phyloP scores from a whole-genome alignment of 2,329 filamentous ascomycete species.

The Colletotrichum theobromicola region DNA sequence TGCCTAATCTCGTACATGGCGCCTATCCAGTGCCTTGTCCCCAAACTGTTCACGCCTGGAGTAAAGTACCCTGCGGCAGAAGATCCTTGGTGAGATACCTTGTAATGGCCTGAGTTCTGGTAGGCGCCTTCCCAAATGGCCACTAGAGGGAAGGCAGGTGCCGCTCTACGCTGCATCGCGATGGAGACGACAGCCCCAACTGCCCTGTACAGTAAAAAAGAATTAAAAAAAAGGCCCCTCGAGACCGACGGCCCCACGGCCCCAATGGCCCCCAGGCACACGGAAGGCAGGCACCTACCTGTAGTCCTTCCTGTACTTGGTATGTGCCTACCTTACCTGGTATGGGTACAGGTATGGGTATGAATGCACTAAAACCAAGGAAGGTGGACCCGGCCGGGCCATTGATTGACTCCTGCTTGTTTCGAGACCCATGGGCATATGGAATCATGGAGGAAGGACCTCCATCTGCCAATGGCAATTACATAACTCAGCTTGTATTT shows the following conservation, averaged over 20 bases:
- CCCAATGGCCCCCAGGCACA: background rate
- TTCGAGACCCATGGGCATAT: constrained; percentile 3
- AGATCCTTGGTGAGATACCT: background rate
- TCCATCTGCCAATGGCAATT: background rate
- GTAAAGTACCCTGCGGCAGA: background rate
- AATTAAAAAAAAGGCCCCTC: background rate
- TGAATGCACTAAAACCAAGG: background rate
- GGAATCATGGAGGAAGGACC: background rate
- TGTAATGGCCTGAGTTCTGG: background rate
- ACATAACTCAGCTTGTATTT: background rate
- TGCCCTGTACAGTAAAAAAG: background rate
- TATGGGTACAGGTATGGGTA: background rate
- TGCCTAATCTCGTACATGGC: background rate
- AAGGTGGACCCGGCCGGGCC: constrained; percentile 13
- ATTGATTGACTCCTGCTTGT: constrained; percentile 16
- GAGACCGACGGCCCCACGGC: background rate
- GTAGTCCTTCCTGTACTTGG: no score
- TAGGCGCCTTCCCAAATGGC: background rate
- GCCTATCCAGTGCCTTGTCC: background rate
- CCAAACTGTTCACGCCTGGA: background rate
- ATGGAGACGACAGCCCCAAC: background rate
- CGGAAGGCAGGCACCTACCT: background rate
- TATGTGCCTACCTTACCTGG: no score
- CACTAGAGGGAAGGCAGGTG: background rate
- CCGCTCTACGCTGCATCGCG: background rate